Base-by-base conservation (phyloP, 495 filamentous ascomycete species). In the Rostrohypoxylon terebratum region DNA sequence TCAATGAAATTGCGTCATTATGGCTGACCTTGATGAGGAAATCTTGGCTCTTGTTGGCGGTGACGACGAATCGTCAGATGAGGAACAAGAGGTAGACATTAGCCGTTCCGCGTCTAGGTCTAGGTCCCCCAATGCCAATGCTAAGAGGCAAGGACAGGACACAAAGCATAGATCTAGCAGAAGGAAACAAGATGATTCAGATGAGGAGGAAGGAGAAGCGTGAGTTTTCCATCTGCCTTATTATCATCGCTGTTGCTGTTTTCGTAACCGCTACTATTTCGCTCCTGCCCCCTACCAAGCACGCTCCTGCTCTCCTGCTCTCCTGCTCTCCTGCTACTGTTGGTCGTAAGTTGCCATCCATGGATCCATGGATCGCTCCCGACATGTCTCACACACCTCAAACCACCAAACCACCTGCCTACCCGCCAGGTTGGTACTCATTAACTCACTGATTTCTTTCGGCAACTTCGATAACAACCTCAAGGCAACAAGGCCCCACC, bases 11-110 rank as follows among this genome's bases (percentile, higher is more conserved):
- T n/a, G 10, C 13, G 36, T 59, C 63, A 80, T 8, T 59, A 91
- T 90, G 84, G 90, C 91, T 63, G 92, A 93, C 75, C 85, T 97
- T 67, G 94, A 97, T 76, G 92, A 93, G 60, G 93, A 97, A 81
- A 86, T 97, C 73, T 90, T 97, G 59, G 93, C 92, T 68, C 87
- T 97, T 59, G 94, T 94, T 16, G 94, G 93, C 70, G 89, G 82
- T 55, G 82, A 86, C 60, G 82, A 45, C 60, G 82, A 82, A 60
- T 85, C 82, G 5, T 85, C 84, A 25, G 83, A 83, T 57, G 85
- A 85, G 68, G 86, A 86, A 45, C 63, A 58, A 14, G 83, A 85
- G 34, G 73, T 81, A 61, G 61, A 69, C 16, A 77, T 78, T 55
- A 82, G 78, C 68, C 79, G 78, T 50, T 79, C 82, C 3, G 72